Evolutionary conservation across 2,329 filamentous ascomycete genomes (phyloP).

Genomic region (Stylonectria norvegica): DNA sequence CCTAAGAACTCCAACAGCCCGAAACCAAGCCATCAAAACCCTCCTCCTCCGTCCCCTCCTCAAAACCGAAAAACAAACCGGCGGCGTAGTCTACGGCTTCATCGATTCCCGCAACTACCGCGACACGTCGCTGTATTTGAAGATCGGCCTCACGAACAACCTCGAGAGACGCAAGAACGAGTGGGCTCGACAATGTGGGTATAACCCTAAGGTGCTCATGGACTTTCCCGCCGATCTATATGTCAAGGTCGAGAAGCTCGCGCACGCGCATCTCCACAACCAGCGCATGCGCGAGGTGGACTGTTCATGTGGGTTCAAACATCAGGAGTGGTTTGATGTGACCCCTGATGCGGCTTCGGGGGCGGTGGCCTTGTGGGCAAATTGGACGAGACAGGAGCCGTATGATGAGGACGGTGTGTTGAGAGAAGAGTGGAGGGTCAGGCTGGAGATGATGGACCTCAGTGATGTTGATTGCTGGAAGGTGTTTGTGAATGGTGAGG

Average conservation of each 20-base stretch:
- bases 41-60: conserved; percentile 10
- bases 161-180: conserved; percentile 18
- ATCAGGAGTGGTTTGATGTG: conserved; percentile 31
- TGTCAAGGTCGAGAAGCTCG: conserved; percentile 28
- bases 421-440: conserved; percentile 20
- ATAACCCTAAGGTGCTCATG: conserved; percentile 18
- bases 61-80: not conserved
- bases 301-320: conserved; percentile 24
- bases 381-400: conserved; percentile 26
- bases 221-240: conserved; percentile 17
- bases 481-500: conserved; percentile 13
- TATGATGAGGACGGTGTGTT: conserved; percentile 26
- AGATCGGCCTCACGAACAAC: conserved; percentile 29
- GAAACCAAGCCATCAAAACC: conserved; percentile 18
- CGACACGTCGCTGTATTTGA: conserved; percentile 20
- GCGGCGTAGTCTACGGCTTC: conserved; percentile 27
- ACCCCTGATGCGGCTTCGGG: conserved; percentile 10
- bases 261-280: conserved; percentile 28
- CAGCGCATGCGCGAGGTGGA: conserved; percentile 21
- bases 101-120: conserved; percentile 18
- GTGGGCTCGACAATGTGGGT: conserved; percentile 24
- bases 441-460: conserved; percentile 24
- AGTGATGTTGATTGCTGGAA: conserved; percentile 26
- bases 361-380: conserved; percentile 24
- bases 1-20: conserved; percentile 2